Conservation (phyloP, 768 basidiomycete genomes). For the Pisolithus marmoratus region DNA sequence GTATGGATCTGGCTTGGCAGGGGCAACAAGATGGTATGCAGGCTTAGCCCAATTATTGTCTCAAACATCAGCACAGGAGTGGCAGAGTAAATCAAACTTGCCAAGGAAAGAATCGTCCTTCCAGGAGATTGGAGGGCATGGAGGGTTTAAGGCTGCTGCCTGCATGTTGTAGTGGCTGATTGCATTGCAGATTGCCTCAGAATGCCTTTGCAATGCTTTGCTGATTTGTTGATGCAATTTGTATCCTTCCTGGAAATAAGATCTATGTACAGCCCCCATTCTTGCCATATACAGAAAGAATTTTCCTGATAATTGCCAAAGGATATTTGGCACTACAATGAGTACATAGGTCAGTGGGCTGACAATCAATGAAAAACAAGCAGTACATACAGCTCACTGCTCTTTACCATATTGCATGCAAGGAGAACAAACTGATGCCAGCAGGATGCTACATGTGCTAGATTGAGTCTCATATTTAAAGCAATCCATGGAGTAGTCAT, state of each 20-base stretch:
- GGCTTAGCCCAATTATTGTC: constrained; percentile 3
- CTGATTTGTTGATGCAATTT: constrained; percentile 4
- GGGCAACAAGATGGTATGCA: constrained; percentile 9
- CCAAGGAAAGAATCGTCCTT: constrained; percentile 5
- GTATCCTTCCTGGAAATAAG: not conserved
- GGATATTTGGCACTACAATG: constrained; percentile 7
- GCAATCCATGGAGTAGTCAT: not conserved
- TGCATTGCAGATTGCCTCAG: not conserved
- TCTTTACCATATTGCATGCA: constrained; percentile 10
- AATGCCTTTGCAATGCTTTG: not conserved
- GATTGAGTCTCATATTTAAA: not conserved
- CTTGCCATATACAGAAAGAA: not conserved
- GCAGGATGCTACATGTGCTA: constrained; percentile 4
- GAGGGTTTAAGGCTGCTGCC: not conserved
- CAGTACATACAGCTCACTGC: constrained; percentile 8
- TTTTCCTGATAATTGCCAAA: not conserved
- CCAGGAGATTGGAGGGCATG: not conserved
- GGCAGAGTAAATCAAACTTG: constrained; percentile 1
- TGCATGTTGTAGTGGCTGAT: not conserved
- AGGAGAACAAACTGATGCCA: constrained; percentile 3
- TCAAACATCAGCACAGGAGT: not conserved
- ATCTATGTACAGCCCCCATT: constrained; percentile 1
- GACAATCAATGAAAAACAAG: not conserved
- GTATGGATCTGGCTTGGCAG: too few relatives aligned
- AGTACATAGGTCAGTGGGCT: not conserved